A percentile compares a stretch with the other conserved stretches of the same genome.
These are phyloP conservation scores for Nidula microcarpa DNA, from an alignment of 768 basidiomycete genomes.

Conservation along the genomic window DNA sequence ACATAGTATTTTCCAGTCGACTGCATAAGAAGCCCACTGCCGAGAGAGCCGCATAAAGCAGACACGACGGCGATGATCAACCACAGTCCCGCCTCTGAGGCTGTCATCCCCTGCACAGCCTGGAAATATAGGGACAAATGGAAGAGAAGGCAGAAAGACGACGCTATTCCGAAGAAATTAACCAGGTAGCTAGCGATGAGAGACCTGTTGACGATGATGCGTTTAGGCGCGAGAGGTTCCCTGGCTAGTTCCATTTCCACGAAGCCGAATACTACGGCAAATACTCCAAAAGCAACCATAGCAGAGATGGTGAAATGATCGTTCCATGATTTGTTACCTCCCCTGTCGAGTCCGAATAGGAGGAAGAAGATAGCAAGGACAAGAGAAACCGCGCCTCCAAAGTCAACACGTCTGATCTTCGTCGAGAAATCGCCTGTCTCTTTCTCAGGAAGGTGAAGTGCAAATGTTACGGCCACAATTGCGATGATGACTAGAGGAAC, in stretches of 20 bases:
- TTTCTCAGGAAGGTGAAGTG: constrained; percentile 49
- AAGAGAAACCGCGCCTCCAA: constrained; percentile 53
- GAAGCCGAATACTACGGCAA: constrained; percentile 33
- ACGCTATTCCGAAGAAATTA: constrained; percentile 53
- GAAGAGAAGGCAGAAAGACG: constrained; percentile 44
- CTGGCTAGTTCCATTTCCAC: constrained; percentile 47
- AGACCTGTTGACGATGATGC: constrained; percentile 46
- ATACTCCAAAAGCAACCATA: constrained; percentile 27
- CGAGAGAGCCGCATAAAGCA: constrained; percentile 45
- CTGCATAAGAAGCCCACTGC: constrained; percentile 53
- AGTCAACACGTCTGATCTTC: constrained; percentile 62
- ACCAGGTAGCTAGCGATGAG: constrained; percentile 54
- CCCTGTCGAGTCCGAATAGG: constrained; percentile 54
- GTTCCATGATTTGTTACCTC: constrained; percentile 46
- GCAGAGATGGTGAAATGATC: constrained; percentile 33
- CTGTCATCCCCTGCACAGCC: constrained; percentile 45
- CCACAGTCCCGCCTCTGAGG: constrained; percentile 48
- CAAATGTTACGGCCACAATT: constrained; percentile 46
- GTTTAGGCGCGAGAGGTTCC: constrained; percentile 59
- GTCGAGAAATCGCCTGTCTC: constrained; percentile 36
- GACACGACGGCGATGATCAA: constrained; percentile 46
- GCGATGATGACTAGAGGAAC: constrained; percentile 55
- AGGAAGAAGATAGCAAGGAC: constrained; percentile 54
- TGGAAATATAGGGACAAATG: constrained; percentile 56
- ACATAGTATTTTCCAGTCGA: constrained; percentile 54